Conservation (phyloP, 2,329 filamentous ascomycete species). For the Pestalotiopsis sp. region DNA sequence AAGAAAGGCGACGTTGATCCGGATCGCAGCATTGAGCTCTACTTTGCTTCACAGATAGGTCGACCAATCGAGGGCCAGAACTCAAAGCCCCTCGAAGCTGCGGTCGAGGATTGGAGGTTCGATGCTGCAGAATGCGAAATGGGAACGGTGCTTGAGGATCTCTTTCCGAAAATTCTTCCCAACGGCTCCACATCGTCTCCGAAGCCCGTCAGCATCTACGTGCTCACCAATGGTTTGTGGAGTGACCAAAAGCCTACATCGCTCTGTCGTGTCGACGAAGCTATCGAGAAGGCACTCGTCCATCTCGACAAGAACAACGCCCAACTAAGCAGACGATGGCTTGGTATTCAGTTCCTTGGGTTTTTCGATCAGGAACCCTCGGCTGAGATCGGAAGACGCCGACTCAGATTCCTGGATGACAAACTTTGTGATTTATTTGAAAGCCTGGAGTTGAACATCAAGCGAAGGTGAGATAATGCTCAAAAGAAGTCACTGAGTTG, state of each 20-base stretch:
- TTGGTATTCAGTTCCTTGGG: neutral
- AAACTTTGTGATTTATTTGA: neutral
- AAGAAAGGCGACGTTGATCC: neutral
- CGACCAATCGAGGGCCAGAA: neutral
- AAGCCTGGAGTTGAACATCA: neutral
- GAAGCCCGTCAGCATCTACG: conserved; percentile 1
- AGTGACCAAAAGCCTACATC: neutral
- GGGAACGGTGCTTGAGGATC: neutral
- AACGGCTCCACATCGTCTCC: neutral
- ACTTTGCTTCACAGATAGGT: neutral
- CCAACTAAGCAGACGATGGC: neutral
- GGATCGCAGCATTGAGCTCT: neutral
- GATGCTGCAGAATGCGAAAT: neutral
- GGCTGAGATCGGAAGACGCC: neutral
- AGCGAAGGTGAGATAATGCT: no score
- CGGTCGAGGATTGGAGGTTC: neutral
- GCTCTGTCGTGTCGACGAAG: neutral
- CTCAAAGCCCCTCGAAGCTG: neutral
- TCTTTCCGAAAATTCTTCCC: neutral
- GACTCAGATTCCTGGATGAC: neutral
- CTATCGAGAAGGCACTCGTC: neutral
- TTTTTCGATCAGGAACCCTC: neutral
- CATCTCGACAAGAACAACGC: neutral
- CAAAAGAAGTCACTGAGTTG: neutral
- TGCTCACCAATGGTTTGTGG: neutral